Evolutionary conservation across 2,329 filamentous ascomycete genomes (phyloP).

Genomic region (Penicillium sp.): DNA sequence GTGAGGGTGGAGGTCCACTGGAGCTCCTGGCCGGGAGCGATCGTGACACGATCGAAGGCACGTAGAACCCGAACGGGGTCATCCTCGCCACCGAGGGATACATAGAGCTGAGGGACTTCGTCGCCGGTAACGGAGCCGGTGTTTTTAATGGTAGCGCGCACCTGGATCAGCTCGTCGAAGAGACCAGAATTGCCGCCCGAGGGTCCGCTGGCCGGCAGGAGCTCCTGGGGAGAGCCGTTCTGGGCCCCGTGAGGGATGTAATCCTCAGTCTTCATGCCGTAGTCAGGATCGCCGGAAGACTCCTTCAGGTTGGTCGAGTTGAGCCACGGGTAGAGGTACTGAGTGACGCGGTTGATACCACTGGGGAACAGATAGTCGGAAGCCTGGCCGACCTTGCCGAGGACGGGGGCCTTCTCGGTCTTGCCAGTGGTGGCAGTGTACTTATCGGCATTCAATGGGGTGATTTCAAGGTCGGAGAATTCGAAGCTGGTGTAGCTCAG

Average conservation of each 20-base stretch:
- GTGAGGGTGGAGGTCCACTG: conserved; percentile 69
- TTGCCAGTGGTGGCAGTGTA: conserved; percentile 55
- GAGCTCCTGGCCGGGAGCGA: conserved; percentile 66
- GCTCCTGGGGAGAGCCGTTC: conserved; percentile 55
- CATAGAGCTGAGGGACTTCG: conserved; percentile 62
- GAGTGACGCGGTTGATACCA: conserved; percentile 49
- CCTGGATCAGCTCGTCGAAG: conserved; percentile 51
- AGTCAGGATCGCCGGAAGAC: conserved; percentile 54
- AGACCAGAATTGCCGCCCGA: conserved; percentile 60
- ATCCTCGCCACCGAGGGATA: conserved; percentile 74
- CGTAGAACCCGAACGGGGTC: conserved; percentile 68
- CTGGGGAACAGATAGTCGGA: conserved; percentile 57
- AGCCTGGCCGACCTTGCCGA: conserved; percentile 50
- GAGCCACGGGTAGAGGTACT: conserved; percentile 65
- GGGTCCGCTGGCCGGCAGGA: conserved; percentile 57
- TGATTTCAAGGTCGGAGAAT: conserved; percentile 58
- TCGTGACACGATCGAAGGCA: conserved; percentile 74
- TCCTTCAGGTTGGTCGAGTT: conserved; percentile 57
- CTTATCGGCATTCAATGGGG: conserved; percentile 41
- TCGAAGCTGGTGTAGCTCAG: conserved; percentile 63
- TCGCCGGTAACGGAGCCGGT: conserved; percentile 49
- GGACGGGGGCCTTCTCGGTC: conserved; percentile 53
- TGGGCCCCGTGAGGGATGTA: conserved; percentile 52
- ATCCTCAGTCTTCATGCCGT: conserved; percentile 50
- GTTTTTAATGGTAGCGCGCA: conserved; percentile 52